A percentile compares a stretch with the other conserved stretches of the same genome.
These are phyloP conservation scores for Fusarium austroafricanum DNA, from an alignment of 2,329 filamentous ascomycete genomes.

Conservation along the genomic window DNA sequence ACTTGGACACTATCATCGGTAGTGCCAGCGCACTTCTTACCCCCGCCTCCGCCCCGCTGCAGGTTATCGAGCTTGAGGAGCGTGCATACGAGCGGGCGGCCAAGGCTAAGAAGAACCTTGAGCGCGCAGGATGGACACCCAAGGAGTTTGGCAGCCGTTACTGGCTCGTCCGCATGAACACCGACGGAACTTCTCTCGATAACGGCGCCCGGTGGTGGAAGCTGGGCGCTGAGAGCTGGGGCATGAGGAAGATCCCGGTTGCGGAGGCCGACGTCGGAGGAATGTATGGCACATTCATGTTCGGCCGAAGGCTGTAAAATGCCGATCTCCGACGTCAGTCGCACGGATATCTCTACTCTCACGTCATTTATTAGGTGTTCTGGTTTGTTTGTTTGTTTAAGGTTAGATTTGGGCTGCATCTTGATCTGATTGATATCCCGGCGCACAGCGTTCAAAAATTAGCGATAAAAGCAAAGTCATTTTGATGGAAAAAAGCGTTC, in stretches of 20 bases:
- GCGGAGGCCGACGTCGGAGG: constrained; percentile 91
- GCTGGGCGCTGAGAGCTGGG: constrained; percentile 86
- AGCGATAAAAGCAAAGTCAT: constrained; percentile 47
- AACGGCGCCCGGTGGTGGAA: constrained; percentile 77
- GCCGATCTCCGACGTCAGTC: constrained; percentile 49
- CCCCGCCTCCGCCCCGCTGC: constrained; percentile 72
- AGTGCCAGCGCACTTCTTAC: constrained; percentile 71
- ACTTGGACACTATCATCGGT: constrained; percentile 67
- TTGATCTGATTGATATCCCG: constrained; percentile 45
- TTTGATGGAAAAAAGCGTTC: constrained; percentile 43
- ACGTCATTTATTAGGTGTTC: constrained; percentile 29
- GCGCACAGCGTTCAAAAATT: constrained; percentile 44
- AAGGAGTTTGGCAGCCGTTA: constrained; percentile 74
- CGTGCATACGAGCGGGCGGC: constrained; percentile 73
- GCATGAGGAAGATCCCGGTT: constrained; percentile 92
- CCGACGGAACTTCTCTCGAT: constrained; percentile 51
- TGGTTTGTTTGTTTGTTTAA: constrained; percentile 9
- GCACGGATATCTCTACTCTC: constrained; percentile 45
- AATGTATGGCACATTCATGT: constrained; percentile 84
- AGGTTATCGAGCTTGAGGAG: constrained; percentile 80
- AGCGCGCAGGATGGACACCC: constrained; percentile 74
- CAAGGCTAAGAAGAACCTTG: constrained; percentile 70
- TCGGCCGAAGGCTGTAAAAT: constrained; percentile 67
- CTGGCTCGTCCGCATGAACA: constrained; percentile 72
- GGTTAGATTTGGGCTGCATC: constrained; percentile 37